Percentiles rank a stretch among this genome's conserved stretches.
phyloP scores from a whole-genome alignment of 176 grass and related monocot species.

The Phoenix roebelenii region DNA sequence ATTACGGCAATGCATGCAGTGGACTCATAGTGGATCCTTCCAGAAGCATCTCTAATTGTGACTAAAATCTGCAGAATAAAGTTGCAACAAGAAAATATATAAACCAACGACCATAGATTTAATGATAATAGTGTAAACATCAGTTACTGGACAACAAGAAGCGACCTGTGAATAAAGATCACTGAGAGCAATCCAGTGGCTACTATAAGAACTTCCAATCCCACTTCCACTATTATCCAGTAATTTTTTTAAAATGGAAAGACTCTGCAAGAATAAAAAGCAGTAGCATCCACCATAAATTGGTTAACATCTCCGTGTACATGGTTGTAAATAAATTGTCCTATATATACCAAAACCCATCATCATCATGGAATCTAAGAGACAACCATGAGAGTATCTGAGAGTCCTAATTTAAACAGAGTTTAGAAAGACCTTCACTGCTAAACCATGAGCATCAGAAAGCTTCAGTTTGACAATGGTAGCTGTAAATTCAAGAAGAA shows the following conservation, averaged over 20 bases:
- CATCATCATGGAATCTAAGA: neutral
- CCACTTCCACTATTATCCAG: slow-evolving; percentile 45
- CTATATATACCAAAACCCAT: neutral
- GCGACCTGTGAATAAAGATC: slow-evolving; percentile 80
- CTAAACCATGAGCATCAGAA: slow-evolving; percentile 50
- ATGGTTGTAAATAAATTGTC: neutral
- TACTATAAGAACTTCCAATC: slow-evolving; percentile 45
- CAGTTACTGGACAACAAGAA: slow-evolving; percentile 8
- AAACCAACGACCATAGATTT: neutral
- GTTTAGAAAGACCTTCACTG: slow-evolving; percentile 53
- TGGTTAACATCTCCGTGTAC: too few relatives aligned
- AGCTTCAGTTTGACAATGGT: slow-evolving; percentile 58
- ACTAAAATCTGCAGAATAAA: slow-evolving; percentile 47
- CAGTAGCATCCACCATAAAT: too few relatives aligned
- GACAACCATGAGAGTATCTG: neutral
- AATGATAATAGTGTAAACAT: neutral
- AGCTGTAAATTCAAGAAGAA: slow-evolving; percentile 57
- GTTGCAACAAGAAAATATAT: slow-evolving; percentile 4
- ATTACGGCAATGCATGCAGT: slow-evolving; percentile 81
- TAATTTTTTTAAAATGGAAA: slow-evolving; percentile 63
- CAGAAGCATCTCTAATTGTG: slow-evolving; percentile 66
- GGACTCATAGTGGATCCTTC: slow-evolving; percentile 65
- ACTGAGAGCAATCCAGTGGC: slow-evolving; percentile 48
- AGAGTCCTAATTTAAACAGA: neutral
- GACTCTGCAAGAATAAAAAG: slow-evolving; percentile 39